Percentiles rank a stretch among this genome's conserved stretches.
Conservation (phyloP, 2,329 filamentous ascomycete species). For the Cladosporium sp. region DNA sequence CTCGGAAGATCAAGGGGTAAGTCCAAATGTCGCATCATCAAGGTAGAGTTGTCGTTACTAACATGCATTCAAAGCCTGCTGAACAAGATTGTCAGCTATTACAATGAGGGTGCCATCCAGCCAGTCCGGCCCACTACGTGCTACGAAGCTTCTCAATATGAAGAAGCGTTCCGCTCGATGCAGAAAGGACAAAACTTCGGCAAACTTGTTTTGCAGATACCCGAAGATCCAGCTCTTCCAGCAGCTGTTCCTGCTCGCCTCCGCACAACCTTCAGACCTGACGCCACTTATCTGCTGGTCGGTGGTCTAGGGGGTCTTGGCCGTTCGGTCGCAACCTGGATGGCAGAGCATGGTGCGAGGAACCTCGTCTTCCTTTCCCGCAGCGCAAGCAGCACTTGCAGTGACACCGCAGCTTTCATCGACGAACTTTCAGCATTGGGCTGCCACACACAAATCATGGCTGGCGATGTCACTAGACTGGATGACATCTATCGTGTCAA, state of each 20-base stretch:
- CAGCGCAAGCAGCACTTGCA: no score
- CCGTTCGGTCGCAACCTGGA: neutral
- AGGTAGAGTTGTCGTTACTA: no score
- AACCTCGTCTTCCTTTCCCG: conserved; percentile 6
- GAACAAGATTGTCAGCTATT: neutral
- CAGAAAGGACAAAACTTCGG: conserved; percentile 27
- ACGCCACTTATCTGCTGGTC: neutral
- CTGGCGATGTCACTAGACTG: no score
- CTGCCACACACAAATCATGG: no score
- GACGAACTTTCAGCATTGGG: no score
- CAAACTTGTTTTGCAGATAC: conserved; percentile 22
- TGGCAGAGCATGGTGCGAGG: neutral
- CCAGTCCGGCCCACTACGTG: neutral
- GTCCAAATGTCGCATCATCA: no score
- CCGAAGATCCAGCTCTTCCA: neutral
- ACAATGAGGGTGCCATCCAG: neutral
- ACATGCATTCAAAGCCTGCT: no score
- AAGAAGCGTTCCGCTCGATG: conserved; percentile 23
- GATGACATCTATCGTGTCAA: neutral
- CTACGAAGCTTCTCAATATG: neutral
- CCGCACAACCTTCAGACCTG: no score
- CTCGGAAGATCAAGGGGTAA: no score
- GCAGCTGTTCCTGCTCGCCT: neutral
- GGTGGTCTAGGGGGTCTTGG: neutral
- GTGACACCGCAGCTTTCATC: no score